Percentiles rank a stretch among this genome's conserved stretches.
Evolutionary conservation across 2,329 filamentous ascomycete genomes (phyloP).

Genomic region (Aspergillus fijiensis): DNA sequence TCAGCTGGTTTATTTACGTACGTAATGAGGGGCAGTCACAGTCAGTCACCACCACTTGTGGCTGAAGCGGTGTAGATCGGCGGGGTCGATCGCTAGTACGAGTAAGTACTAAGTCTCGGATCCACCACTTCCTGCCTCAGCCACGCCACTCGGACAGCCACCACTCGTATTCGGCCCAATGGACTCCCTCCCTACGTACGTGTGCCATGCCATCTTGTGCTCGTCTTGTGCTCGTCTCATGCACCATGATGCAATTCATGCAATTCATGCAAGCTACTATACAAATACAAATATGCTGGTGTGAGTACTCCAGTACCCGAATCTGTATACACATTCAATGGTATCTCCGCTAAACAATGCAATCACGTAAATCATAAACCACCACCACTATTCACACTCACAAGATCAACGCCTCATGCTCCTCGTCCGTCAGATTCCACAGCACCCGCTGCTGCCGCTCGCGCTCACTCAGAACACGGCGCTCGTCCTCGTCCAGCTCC

Average conservation of each 20-base stretch:
- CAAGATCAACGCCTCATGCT: constrained; percentile 37
- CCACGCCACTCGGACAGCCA: not conserved
- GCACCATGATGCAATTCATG: not conserved
- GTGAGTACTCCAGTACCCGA: too few species aligned
- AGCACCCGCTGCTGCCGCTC: constrained; percentile 38
- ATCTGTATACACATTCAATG: not conserved
- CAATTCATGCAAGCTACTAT: too few species aligned
- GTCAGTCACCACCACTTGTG: too few species aligned
- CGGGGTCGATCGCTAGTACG: not conserved
- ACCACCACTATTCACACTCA: constrained; percentile 10
- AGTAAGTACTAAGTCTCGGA: too few species aligned
- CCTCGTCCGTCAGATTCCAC: constrained; percentile 34
- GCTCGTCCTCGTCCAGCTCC: constrained; percentile 35
- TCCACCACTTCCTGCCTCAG: not conserved
- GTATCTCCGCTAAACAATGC: constrained; percentile 6
- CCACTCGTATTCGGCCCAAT: not conserved
- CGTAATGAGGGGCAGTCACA: not conserved
- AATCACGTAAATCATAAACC: not conserved
- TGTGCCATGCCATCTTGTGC: not conserved
- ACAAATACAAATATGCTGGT: too few species aligned
- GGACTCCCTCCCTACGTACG: not conserved
- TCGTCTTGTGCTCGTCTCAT: not conserved
- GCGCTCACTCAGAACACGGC: constrained; percentile 35
- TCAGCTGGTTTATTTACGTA: constrained; percentile 6
- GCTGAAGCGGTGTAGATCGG: constrained; percentile 6